Evolutionary conservation across 1,284 basidiomycete species (phyloP), one percentile per base, ranked within the genome.

Genomic region (Chalciporus sp.): DNA sequence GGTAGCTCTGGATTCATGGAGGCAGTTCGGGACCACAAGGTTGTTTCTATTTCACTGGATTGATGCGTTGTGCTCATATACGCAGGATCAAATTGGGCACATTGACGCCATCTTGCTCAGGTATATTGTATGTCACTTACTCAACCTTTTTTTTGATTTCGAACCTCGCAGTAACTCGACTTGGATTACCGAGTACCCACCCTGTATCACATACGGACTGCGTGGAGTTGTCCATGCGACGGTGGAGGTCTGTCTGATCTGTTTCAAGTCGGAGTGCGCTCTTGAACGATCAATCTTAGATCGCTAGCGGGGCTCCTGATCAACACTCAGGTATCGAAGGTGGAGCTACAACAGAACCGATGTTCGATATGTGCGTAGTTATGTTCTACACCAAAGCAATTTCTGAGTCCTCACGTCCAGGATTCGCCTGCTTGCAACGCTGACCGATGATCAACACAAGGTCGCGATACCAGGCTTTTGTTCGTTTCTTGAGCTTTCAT

Each of bases 121-220:
- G 87, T 89, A 53, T 52, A 56, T 40, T 12, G 5, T 27, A 37
- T 11, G 33, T 47, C 16, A 53, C 17, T 6, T 42, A 20, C 35
- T 27, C 7, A 29, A 9, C 20, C 26, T 29, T 40, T 49, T 40
- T 49, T 28, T 46, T 59, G 11, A 56, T 26, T 23, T 23, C 6
- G 29, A 11, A 52, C 20, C 40, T 3, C 7, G 17, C 49, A 92
- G 90, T 63, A 99, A 99, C 69, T 98, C 95, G 31, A 96, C 94
- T 16, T 99, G 96, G 95, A 92, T 98, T 59, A 90, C 90, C 29
- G 94, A 98, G 64, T 86, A 91, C 57, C 85, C 87, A n/a, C 95
- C 96, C 0, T 98, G 95, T 66, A 88, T 98, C 53, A 98, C 95
- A 0, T 96, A 97, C 66, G 96, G 96, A 3, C 76, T 98, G 60